A percentile compares a stretch with the other conserved stretches of the same genome.
Evolutionary conservation across 73 alveolate species (phyloP).

Genomic region (Breviolum minutum): DNA sequence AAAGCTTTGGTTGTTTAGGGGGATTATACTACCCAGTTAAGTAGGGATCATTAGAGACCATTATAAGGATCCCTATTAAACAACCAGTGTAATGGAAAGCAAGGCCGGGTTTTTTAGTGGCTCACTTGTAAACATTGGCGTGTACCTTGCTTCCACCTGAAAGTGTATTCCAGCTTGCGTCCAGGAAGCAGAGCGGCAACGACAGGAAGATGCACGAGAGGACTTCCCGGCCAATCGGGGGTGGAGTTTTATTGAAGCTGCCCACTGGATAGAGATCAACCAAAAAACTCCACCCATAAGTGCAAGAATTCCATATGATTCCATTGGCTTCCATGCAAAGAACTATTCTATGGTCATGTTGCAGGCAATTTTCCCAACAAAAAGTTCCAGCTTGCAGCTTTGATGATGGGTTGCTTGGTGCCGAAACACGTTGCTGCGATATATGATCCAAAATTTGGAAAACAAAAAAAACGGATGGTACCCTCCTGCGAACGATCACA

Average conservation of each 20-base stretch:
- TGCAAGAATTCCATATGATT: background rate
- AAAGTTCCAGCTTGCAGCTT: too few species aligned
- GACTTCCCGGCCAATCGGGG: background rate
- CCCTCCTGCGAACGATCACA: background rate
- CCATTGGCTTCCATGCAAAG: too few species aligned
- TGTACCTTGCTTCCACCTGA: background rate
- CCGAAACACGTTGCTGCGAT: too few species aligned
- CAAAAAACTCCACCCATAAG: background rate
- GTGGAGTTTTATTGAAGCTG: background rate
- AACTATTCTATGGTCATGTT: too few species aligned
- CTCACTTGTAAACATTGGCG: background rate
- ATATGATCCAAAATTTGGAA: too few species aligned
- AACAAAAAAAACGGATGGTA: too few species aligned
- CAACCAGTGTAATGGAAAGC: too few species aligned
- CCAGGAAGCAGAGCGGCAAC: constrained; percentile 85
- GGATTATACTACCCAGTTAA: too few species aligned
- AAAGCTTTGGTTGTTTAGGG: background rate
- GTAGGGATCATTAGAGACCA: too few species aligned
- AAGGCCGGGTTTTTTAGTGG: background rate
- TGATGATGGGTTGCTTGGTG: too few species aligned
- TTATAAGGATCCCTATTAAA: too few species aligned
- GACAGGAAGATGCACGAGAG: constrained; percentile 93
- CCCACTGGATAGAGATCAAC: background rate
- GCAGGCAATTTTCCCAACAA: too few species aligned
- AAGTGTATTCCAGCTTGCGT: background rate